Conservation (phyloP, 1,284 basidiomycete genomes). For the Heterobasidion occidentale region DNA sequence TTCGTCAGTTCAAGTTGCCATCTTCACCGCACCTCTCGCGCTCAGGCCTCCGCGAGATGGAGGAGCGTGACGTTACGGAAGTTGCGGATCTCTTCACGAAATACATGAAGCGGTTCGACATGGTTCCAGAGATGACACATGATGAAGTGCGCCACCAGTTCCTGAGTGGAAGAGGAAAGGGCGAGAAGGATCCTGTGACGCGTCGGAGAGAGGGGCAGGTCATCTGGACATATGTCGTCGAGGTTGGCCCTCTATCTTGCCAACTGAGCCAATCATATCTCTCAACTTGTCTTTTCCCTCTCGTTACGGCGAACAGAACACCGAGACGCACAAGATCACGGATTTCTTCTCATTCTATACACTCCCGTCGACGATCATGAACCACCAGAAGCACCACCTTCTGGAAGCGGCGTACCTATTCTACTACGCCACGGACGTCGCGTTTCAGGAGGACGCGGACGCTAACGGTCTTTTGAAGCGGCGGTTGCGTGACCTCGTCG, state of each 20-base stretch:
- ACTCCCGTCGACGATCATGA: constrained; percentile 87
- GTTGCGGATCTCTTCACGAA: constrained; percentile 71
- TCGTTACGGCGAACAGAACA: constrained; percentile 48
- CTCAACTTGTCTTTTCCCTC: background rate
- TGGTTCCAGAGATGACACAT: constrained; percentile 71
- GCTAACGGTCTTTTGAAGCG: constrained; percentile 56
- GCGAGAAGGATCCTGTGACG: constrained; percentile 39
- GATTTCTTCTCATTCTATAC: constrained; percentile 98
- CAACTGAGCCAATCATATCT: constrained; percentile 8
- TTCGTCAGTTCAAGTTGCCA: constrained; percentile 65
- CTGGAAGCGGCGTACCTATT: constrained; percentile 91
- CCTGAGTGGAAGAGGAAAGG: constrained; percentile 74
- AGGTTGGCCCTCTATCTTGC: constrained; percentile 44
- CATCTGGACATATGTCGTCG: constrained; percentile 94
- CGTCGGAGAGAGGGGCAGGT: constrained; percentile 73
- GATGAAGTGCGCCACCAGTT: constrained; percentile 89
- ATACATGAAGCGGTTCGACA: constrained; percentile 85
- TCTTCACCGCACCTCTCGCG: constrained; percentile 34
- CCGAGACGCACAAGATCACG: constrained; percentile 76
- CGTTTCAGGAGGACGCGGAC: constrained; percentile 51
- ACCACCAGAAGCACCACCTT: constrained; percentile 49
- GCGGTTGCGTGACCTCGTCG: constrained; percentile 67
- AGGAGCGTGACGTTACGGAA: constrained; percentile 66
- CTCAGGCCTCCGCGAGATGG: constrained; percentile 82
- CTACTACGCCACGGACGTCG: constrained; percentile 77